Base-by-base conservation (phyloP, 306 rosid species). In the Arachis hypogaea region DNA sequence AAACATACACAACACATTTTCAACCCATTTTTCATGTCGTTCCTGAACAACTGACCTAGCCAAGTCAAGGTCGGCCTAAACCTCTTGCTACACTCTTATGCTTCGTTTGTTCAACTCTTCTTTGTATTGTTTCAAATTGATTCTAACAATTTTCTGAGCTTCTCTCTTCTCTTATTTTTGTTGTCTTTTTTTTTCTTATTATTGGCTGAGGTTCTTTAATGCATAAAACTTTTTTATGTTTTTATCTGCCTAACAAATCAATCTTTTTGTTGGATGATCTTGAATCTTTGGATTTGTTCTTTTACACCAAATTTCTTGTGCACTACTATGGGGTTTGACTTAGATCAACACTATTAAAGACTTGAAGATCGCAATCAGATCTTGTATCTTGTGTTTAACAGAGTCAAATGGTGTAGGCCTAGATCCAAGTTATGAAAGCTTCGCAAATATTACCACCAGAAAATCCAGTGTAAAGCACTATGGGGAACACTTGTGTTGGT, bases 401-500 rank as follows among this genome's bases (percentile, higher is more conserved):
- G 28, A 22, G 28, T 22, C 60, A 57, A 73, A 63, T 86, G 82
- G 45, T 71, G 69, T 58, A 52, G 80, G 72, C 76, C 63, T 79
- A 74, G 88, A 82, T 88, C 83, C 50, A 22, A 73, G 75, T 75
- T 74, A 77, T 84, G 82, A 73, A 63, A 80, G 55, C 56, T n/a
- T 63, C 59, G 49, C 55, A 63, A 73, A 80, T 71, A 47, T 59
- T 49, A 46, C 72, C 77, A 58, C 33, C 36, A 62, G 68, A 72
- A 61, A 65, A 44, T 61, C 61, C 59, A 62, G 81, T 70, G 80
- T 80, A 68, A 78, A 82, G 63, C 70, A 47, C 59, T 36, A 95
- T 95, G 98, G 99, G 99, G 68, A 95, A 95, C 49, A 88, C 90
- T 43, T 92, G 99, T 86, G 96, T 92, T 69, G 99, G 99, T 69